Evolutionary conservation across 306 rosid genomes (phyloP), one percentile per base, ranked within the genome.

Genomic region (Quillaja saponaria): DNA sequence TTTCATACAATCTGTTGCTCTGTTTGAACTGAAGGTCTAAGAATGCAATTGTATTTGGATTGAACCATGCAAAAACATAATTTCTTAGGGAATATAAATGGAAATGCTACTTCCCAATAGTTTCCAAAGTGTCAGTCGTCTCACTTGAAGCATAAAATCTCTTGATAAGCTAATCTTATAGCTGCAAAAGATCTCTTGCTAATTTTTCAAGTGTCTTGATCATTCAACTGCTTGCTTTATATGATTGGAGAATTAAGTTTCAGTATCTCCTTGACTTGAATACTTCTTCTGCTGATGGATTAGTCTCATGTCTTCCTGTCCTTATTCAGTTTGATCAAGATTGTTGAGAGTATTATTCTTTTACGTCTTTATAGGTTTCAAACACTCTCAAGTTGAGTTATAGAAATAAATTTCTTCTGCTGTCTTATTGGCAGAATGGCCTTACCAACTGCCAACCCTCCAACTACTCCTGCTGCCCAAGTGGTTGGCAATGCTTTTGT

Each of bases 401-500:
- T 10, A 64, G 19, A 41, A 57, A 13, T 63, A 7, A 56, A 56
- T 31, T 38, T 48, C 52, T 34, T 14, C 3, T 66, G 38, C 49
- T 6, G 12, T 9, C 1, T 40, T 31, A 51, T 65, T 8, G 14
- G 65, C 79, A 84, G 85, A 71, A 82, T 87, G 95, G 91, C 91
- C 51, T 55, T 76, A 76, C 84, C 82, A 71, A 71, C 85, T 42
- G 76, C 72, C 48, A 55, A 64, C 48, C 68, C 74, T 64, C 78
- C 81, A 41, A 35, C 75, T 34, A 25, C 76, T 20, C 91, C 83
- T 41, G 71, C 70, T 66, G 84, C 96, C 10, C 78, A 85, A 74
- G 34, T 85, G 73, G 83, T 87, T 66, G 91, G 87, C 49, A 80
- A 85, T 58, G 91, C 91, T 61, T 87, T 87, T 78, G 90, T 87